phyloP scores from a whole-genome alignment of 2,329 filamentous ascomycete genomes.

The Trichoderma cornu-damae region DNA sequence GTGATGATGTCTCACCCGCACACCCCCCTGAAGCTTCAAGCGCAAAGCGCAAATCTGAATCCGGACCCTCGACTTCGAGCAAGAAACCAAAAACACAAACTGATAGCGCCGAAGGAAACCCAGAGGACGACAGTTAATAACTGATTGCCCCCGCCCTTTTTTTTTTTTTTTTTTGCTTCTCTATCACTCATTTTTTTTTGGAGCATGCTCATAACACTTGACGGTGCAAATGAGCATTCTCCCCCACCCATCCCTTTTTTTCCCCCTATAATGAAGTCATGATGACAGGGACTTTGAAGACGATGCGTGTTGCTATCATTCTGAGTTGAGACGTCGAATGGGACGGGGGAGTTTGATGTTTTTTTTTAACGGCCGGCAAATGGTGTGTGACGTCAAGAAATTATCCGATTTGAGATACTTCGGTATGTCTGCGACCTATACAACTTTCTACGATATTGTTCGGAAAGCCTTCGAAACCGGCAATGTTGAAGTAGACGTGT shows the following conservation, averaged over 20 bases:
- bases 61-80: slow-evolving; percentile 42
- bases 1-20: slow-evolving; percentile 27
- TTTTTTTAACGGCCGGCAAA: slow-evolving; percentile 18
- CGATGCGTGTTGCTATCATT: slow-evolving; percentile 14
- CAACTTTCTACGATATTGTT: neutral
- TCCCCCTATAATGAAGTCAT: slow-evolving; percentile 34
- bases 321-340: slow-evolving; percentile 13
- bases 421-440: neutral
- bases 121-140: slow-evolving; percentile 40
- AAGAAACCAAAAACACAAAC: slow-evolving; percentile 55
- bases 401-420: neutral
- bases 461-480: neutral
- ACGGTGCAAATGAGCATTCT: slow-evolving; percentile 22
- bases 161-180: slow-evolving; percentile 28
- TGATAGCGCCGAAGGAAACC: slow-evolving; percentile 35
- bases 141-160: neutral
- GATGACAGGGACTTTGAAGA: slow-evolving; percentile 23
- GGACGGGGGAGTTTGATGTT: slow-evolving; percentile 15
- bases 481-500: slow-evolving; percentile 7
- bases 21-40: slow-evolving; percentile 34
- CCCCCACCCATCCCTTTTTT: too few species aligned
- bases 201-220: neutral
- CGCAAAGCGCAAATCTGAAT: slow-evolving; percentile 58
- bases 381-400: slow-evolving; percentile 10
- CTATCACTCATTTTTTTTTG: slow-evolving; percentile 3